Conservation (phyloP, 192 early-diverging fungal species). For the Entophlyctis luteolus region DNA sequence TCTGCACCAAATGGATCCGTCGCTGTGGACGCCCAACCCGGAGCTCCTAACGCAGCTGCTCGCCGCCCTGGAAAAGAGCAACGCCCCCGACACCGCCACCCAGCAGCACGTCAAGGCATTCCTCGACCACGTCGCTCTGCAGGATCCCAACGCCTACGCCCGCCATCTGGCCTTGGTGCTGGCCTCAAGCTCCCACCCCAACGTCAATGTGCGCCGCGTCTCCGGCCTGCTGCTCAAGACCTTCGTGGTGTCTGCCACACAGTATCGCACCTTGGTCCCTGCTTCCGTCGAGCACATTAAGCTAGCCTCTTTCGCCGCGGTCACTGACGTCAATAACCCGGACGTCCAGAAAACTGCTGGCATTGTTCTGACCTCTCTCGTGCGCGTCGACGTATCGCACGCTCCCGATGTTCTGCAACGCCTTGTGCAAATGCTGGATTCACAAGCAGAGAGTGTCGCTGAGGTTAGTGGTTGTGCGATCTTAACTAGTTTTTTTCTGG, state of each 20-base stretch:
- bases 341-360: conserved; percentile 78
- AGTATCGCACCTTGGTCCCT: conserved; percentile 36
- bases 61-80: conserved; percentile 29
- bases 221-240: conserved; percentile 70
- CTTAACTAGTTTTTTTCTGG: too few species aligned
- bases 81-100: conserved; percentile 27
- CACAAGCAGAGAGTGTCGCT: conserved; percentile 64
- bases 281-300: conserved; percentile 34
- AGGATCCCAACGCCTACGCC: conserved; percentile 74
- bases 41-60: conserved; percentile 36
- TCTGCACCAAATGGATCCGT: too few species aligned
- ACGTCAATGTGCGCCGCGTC: conserved; percentile 66
- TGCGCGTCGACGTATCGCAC: conserved; percentile 62
- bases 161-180: conserved; percentile 88
- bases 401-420: conserved; percentile 82
- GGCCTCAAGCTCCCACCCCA: conserved; percentile 58
- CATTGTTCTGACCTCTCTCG: conserved; percentile 83
- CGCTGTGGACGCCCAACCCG: too few species aligned
- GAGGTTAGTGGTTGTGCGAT: too few species aligned
- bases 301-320: not conserved
- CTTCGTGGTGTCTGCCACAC: conserved; percentile 53
- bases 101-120: conserved; percentile 39
- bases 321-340: conserved; percentile 66
- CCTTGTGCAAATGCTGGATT: conserved; percentile 77
- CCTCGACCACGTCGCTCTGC: conserved; percentile 27